Percentiles rank a stretch among this genome's conserved stretches.
phyloP scores from a whole-genome alignment of 352 stramenopile genomes.

The Pythium dissotocum region DNA sequence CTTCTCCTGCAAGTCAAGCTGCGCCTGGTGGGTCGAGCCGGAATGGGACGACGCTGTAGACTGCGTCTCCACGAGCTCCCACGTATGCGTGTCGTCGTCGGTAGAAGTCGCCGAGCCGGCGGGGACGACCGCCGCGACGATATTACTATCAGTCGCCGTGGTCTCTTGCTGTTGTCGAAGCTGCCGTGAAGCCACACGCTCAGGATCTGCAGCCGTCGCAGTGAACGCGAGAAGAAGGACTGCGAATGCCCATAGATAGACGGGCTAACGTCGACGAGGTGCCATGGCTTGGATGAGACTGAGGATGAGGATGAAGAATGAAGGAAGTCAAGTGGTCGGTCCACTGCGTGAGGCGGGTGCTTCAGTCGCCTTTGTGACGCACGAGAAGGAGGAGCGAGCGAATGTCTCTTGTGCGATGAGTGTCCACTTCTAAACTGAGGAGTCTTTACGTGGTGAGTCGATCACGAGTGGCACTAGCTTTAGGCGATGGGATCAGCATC shows the following conservation, averaged over 20 bases:
- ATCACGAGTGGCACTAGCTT: background rate
- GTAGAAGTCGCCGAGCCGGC: background rate
- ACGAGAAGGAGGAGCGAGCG: background rate
- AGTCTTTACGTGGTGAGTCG: background rate
- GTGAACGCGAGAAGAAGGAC: background rate
- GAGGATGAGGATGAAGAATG: background rate
- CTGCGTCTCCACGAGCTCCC: background rate
- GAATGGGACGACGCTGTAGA: background rate
- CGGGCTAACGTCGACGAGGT: background rate
- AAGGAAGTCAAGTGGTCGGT: background rate
- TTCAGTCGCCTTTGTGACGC: background rate
- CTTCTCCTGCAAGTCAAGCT: slow-evolving; percentile 16
- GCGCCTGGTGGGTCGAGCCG: background rate
- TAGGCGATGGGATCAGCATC: background rate
- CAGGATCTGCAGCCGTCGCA: background rate
- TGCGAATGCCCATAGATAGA: background rate
- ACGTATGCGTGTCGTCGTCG: background rate
- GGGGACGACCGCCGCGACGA: background rate
- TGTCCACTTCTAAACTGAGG: background rate
- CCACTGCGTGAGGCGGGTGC: background rate
- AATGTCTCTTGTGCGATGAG: background rate
- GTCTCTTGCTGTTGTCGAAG: background rate
- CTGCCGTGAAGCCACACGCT: background rate
- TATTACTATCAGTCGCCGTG: background rate
- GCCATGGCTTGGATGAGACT: background rate